These are phyloP conservation scores for Ceratobasidium sp. DNA, from an alignment of 1,284 basidiomycete species.

Conservation along the genomic window DNA sequence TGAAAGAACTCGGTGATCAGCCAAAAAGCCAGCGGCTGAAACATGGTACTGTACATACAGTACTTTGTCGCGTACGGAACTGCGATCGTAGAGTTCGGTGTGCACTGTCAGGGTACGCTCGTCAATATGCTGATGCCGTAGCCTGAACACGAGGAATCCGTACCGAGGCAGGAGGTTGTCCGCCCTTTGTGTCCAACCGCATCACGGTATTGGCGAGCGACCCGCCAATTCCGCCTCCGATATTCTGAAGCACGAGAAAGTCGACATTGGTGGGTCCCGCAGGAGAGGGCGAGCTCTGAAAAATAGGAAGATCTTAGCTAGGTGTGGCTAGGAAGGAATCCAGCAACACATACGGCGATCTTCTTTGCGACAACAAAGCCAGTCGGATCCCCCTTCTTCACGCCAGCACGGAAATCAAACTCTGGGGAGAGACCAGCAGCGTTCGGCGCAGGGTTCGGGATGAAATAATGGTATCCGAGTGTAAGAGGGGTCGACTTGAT, in stretches of 20 bases:
- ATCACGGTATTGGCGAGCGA: constrained; percentile 21
- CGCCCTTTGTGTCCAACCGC: constrained; percentile 41
- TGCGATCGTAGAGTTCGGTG: constrained; percentile 8
- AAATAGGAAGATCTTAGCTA: not conserved
- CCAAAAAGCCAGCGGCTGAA: not conserved
- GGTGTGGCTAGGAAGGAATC: not conserved
- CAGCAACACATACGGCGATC: constrained; percentile 1
- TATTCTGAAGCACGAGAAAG: constrained; percentile 26
- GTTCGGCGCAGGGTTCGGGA: constrained; percentile 15
- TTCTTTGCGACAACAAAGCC: constrained; percentile 30
- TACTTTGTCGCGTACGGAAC: constrained; percentile 26
- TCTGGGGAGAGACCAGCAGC: constrained; percentile 31
- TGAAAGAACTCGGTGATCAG: not conserved
- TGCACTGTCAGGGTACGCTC: constrained; percentile 8
- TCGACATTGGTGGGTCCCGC: constrained; percentile 34
- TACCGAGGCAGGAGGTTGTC: constrained; percentile 43
- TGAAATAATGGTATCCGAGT: constrained; percentile 30
- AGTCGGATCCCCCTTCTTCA: constrained; percentile 33
- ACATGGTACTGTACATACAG: constrained; percentile 7
- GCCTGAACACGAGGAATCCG: not conserved
- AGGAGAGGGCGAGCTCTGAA: constrained; percentile 30
- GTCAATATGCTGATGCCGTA: not conserved
- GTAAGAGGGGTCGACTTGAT: not conserved
- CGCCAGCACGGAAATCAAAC: constrained; percentile 23
- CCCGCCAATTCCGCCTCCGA: constrained; percentile 29